Evolutionary conservation across 441 rosid genomes (phyloP), one percentile per base, ranked within the genome.

Genomic region (Brassica balearica): DNA sequence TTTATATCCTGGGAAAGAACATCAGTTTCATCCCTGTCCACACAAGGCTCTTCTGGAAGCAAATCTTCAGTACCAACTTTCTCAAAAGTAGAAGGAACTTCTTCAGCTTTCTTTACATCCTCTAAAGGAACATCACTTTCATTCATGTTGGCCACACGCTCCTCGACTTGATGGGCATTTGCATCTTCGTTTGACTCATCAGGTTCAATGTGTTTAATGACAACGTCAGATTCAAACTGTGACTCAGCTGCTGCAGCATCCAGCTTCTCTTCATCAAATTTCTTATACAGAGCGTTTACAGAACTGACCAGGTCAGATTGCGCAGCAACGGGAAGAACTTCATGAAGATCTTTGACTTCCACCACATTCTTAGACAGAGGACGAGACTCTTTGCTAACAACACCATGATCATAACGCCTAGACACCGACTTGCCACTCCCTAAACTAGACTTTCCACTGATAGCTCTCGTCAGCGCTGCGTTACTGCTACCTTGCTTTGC

Each of bases 281-380:
- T 91, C 83, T 75, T 83, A 82, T 83, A 75, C 68, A 85, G 81
- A 61, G 61, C 51, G 74, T 77, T 69, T 10, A 83, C 82, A 14
- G 88, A 83, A 66, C 72, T 72, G 22, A 82, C 81, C 46, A 86
- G 79, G 46, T 87, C 95, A 12, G 86, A 89, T 74, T 75, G 86
- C 63, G 90, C 77, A 25, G 27, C 27, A 55, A 72, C 29, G 2
- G 92, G 93, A 63, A 90, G 73, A 82, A 88, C 88, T 85, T 92
- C 90, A 76, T 86, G 95, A 80, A 92, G 94, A 85, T 92, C 94
- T 83, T 92, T 90, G 69, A 89, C 77, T 55, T 86, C 90, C 72
- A 85, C 96, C n/a, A 75, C 75, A 43, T 86, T 76, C 62, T 41
- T 76, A 25, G 88, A 72, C 6, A 81, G 58, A 9, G 69, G 80